phyloP scores from a whole-genome alignment of 108 stramenopile species.

The Seminavis robusta region DNA sequence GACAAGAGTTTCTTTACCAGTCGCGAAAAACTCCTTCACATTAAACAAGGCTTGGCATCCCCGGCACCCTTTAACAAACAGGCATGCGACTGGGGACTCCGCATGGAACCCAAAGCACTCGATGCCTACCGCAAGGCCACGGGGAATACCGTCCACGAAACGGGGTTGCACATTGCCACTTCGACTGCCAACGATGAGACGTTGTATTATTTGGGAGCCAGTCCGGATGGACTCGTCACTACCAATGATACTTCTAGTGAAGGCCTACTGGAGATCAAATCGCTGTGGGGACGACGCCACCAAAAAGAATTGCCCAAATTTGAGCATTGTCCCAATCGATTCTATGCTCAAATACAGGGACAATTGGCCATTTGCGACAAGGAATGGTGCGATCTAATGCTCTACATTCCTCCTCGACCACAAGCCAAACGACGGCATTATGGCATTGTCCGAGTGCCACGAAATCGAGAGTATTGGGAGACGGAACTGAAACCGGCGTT shows the following conservation, averaged over 20 bases:
- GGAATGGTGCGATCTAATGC: conserved; percentile 39
- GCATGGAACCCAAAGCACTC: conserved; percentile 33
- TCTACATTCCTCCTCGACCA: conserved; percentile 26
- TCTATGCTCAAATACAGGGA: conserved; percentile 38
- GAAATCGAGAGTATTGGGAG: conserved; percentile 31
- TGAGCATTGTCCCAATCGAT: conserved; percentile 29
- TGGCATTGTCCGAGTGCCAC: conserved; percentile 20
- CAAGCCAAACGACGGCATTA: conserved; percentile 9
- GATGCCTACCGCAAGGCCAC: conserved; percentile 17
- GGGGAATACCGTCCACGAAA: conserved; percentile 13
- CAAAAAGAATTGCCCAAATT: conserved; percentile 13
- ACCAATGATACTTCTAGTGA: not conserved
- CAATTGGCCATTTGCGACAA: conserved; percentile 30
- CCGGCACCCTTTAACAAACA: not conserved
- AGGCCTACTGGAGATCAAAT: conserved; percentile 40
- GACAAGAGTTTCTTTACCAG: conserved; percentile 22
- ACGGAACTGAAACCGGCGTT: conserved; percentile 15
- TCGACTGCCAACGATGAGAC: too few relatives aligned
- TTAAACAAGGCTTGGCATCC: conserved; percentile 4
- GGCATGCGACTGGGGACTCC: conserved; percentile 31
- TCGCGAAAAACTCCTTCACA: conserved; percentile 23
- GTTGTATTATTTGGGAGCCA: conserved; percentile 19
- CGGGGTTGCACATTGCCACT: conserved; percentile 26
- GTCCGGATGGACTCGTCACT: conserved; percentile 35
- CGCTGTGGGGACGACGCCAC: conserved; percentile 24